Base-by-base conservation (phyloP, 2,329 filamentous ascomycete species). In the Sclerotinia minor region DNA sequence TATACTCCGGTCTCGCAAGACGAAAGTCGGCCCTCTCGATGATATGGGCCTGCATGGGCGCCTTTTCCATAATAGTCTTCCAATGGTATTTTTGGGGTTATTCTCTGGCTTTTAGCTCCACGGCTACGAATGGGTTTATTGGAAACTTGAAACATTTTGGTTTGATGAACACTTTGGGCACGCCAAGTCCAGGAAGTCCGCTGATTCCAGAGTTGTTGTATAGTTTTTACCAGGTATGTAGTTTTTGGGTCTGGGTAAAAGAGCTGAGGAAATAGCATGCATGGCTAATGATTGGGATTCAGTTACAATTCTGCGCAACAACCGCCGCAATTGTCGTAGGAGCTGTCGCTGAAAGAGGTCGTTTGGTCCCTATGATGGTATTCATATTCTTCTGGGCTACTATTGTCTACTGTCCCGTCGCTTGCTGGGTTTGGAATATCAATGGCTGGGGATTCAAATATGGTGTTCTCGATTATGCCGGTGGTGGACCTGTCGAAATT, bases 51-150 rank as follows among this genome's bases (percentile, higher is more conserved):
- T 93, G 91, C 81, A 96, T 99, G 92, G 94, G 91, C 79, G 95
- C 93, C 58, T 91, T 91, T 78, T 94, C 92, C 59, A 89, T 98
- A 77, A 85, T 97, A 78, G 90, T 92, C 67, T 97, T 99, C 83
- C 95, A 99, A 82, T 99, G 95, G 95, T 98, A 97, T 77, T 97
- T 99, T 80, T 98, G 95, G 94, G 95, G 95, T 49, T 99, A 97
- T 80, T 97, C 94, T 19, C 84, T 99, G 70, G 94, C 94, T 64
- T 97, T 98, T 81, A 95, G 91, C 76, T 84, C 86, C 54, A 88
- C 87, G 19, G 91, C 89, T 5, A 92, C 87, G 73, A 97, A 92
- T 81, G 90, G 92, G 65, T 98, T 91, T 81, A 98, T 99, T 77
- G 95, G 95, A 67, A 88, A 98, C 78, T 81, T 99, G 67, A 85